Conservation (phyloP, 1,284 basidiomycete genomes). For the Sanghuangporus weigelae region DNA sequence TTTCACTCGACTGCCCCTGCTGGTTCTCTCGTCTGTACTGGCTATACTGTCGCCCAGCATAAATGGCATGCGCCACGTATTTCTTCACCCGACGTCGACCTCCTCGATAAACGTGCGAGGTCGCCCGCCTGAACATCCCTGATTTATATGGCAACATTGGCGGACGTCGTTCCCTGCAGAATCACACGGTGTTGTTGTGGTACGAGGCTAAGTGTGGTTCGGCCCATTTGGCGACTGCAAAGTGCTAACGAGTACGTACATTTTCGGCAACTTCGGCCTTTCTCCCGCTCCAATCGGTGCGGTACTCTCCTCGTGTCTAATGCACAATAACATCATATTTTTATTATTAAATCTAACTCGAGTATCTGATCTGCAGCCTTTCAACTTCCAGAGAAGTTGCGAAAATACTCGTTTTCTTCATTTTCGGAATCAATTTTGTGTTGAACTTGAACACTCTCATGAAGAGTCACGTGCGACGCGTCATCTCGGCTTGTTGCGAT, state of each 20-base stretch:
- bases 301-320: not conserved
- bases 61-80: constrained; percentile 17
- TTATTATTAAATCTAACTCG: too few relatives aligned
- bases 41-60: constrained; percentile 17
- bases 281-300: not conserved
- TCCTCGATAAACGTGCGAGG: constrained; percentile 16
- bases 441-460: too few relatives aligned
- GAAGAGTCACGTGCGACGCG: too few relatives aligned
- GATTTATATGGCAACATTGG: constrained; percentile 14
- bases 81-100: constrained; percentile 16
- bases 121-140: constrained; percentile 12
- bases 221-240: not conserved
- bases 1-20: not conserved
- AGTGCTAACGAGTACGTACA: not conserved
- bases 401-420: too few relatives aligned
- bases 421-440: too few relatives aligned
- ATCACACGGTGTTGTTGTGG: not conserved
- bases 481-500: too few relatives aligned
- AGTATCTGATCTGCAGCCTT: not conserved
- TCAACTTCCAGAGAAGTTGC: not conserved
- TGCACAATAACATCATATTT: not conserved
- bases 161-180: not conserved
- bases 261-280: not conserved
- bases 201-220: not conserved
- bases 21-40: constrained; percentile 13